Base-by-base conservation (phyloP, 1,284 basidiomycete species). In the Cutaneotrichosporon arboriforme region DNA sequence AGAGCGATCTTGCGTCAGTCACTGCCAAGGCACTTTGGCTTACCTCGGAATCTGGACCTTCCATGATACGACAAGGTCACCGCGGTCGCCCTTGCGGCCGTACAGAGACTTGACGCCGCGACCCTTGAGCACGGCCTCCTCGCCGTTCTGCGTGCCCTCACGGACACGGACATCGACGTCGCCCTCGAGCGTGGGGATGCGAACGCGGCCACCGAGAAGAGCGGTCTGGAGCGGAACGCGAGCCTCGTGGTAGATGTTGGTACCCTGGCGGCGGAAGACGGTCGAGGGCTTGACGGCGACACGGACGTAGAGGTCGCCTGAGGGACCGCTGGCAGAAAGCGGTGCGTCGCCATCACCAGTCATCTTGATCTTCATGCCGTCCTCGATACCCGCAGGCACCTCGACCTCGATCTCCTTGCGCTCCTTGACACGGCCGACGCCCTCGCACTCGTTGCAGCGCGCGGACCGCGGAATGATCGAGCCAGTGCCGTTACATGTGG, bases 81-180 rank as follows among this genome's bases (percentile, higher is more conserved):
- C 94, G 34, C 72, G 55, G 34, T 74, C 75, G 21, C 52, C 54
- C 64, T 82, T 85, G 49, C 79, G 77, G 46, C 82, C 82, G 71
- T 82, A 82, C 14, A 88, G 79, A 44, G 82, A 81, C 51, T 85
- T 79, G 41, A 97, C 84, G 37, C 96, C 96, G 55, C 90, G 84
- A 33, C 86, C 86, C 76, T 88, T 89, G 65, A 99, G 76, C 14
- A 97, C 87, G 82, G 96, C 94, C 75, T 97, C 92, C 76, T 98
- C 91, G 17, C 92, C 93, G 65, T 88, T 90, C 75, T 98, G 94
- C 3, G 96, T 97, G 42, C 96, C 94, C 34, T 81, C 80, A 43
- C 93, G 90, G 46, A 99, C 84, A 57, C 90, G 86, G 46, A 99
- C 90, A 58, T 97, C 92, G 9, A 97, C 92, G 51, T 96, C 90